phyloP scores from a whole-genome alignment of 192 early-diverging fungal species.

The Coemansia sp. region DNA sequence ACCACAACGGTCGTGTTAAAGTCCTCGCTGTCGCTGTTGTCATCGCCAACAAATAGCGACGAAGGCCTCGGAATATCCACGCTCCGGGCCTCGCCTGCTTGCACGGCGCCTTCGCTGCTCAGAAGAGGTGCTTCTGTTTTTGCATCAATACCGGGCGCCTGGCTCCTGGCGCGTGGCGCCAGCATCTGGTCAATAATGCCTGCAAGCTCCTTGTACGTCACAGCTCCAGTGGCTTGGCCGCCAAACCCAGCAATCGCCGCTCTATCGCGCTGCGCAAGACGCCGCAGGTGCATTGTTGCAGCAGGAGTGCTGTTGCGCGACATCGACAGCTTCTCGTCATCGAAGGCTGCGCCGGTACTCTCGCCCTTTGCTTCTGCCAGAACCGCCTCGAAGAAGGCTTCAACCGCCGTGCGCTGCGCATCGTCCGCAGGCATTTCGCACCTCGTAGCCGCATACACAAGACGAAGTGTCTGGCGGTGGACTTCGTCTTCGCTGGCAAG shows the following conservation, averaged over 20 bases:
- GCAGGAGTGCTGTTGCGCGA: background rate
- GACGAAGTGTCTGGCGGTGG: slow-evolving; percentile 34
- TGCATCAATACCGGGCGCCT: background rate
- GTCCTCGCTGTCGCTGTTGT: background rate
- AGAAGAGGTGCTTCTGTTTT: background rate
- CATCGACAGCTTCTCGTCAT: slow-evolving; percentile 21
- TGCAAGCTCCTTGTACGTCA: slow-evolving; percentile 17
- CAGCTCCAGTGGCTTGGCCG: background rate
- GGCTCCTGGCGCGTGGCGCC: background rate
- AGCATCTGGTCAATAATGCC: slow-evolving; percentile 15
- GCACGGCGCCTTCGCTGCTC: background rate
- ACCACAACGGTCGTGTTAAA: slow-evolving; percentile 27
- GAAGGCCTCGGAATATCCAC: background rate
- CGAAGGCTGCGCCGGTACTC: background rate
- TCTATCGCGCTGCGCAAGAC: slow-evolving; percentile 8
- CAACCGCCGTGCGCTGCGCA: slow-evolving; percentile 6
- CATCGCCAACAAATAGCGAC: slow-evolving; percentile 7
- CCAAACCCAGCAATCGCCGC: background rate
- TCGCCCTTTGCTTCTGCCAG: background rate
- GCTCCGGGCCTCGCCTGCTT: background rate
- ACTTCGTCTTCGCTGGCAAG: slow-evolving; percentile 9
- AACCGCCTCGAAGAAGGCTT: slow-evolving; percentile 24
- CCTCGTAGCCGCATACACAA: slow-evolving; percentile 23
- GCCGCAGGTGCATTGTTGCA: slow-evolving; percentile 18
- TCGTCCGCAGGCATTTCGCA: background rate